Base-by-base conservation (phyloP, 129 eudicot genomes). In the Lactuca sativa region DNA sequence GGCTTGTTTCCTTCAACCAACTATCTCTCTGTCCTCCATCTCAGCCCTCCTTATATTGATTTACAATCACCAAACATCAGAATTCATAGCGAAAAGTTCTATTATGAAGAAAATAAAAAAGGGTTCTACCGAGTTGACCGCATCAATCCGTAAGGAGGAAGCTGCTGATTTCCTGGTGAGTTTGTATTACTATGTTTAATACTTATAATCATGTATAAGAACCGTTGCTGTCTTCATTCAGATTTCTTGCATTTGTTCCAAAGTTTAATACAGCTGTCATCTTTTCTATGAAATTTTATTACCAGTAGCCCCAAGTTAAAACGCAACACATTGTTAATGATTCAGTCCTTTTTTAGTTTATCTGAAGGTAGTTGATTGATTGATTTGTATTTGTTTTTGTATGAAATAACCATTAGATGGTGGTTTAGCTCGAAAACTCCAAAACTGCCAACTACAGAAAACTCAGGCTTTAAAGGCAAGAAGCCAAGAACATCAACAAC, bases 81-180 rank as follows among this genome's bases (percentile, higher is more conserved):
- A 62, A 55, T 41, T 12, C 32, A 3, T 60, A 83, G 82, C 85
- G 8, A 89, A 88, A 71, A 86, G 82, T 58, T 73, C 84, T 0
- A 75, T 74, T 78, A 56, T 71, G 82, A 89, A 82, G 92, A 85
- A 77, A 59, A 61, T 77, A 56, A 83, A 86, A 75, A 83, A 83
- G 60, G 85, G 77, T 10, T 79, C 92, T 31, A 64, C 78, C 5
- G 79, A 83, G 15, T 51, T 83, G 4, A 71, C 82, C 0, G 80
- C 84, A 0, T 77, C 84, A 15, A 74, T 16, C 40, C 80, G 82
- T 75, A 82, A 82, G 77, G 84, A 70, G 0, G 83, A 80, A 67
- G 69, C 88, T 70, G 80, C 84, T 47, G 97, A 90, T 83, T 90
- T 85, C 66, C 69, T 87, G 95, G 97, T 90, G 71, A 58, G 57